Evolutionary conservation across 176 grass and related monocot species (phyloP).

Genomic region (Coix lacrymajobi): DNA sequence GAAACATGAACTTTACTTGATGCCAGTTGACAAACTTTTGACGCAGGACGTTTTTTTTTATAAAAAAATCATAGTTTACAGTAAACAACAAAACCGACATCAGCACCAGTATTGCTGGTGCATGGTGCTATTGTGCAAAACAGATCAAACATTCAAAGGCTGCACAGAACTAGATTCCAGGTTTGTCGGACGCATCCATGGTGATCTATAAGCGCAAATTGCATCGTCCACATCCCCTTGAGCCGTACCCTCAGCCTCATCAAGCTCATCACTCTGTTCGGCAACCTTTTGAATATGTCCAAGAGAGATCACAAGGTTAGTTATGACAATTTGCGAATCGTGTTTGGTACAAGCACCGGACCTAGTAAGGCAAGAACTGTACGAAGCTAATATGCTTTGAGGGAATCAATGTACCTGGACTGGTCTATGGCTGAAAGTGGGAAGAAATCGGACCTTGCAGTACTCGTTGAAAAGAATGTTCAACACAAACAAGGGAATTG

Average conservation of each 20-base stretch:
- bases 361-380: not conserved
- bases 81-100: not conserved
- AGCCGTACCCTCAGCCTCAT: slow-evolving; percentile 23
- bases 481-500: slow-evolving; percentile 53
- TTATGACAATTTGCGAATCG: not conserved
- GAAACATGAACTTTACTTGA: not conserved
- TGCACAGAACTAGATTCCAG: slow-evolving; percentile 43
- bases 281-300: slow-evolving; percentile 32
- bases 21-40: not conserved
- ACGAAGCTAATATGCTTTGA: not conserved
- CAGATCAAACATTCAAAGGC: slow-evolving; percentile 49
- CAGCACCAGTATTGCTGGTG: not conserved
- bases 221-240: slow-evolving; percentile 13
- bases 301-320: not conserved
- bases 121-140: not conserved
- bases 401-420: slow-evolving; percentile 45
- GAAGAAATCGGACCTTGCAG: slow-evolving; percentile 71
- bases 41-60: too few relatives aligned
- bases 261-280: slow-evolving; percentile 52
- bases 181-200: slow-evolving; percentile 55
- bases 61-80: not conserved
- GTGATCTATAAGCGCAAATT: slow-evolving; percentile 48
- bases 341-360: not conserved
- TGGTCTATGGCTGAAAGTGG: slow-evolving; percentile 47
- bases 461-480: slow-evolving; percentile 80